Evolutionary conservation across 305 asterid species (phyloP).

Genomic region (Solanum chacoense): DNA sequence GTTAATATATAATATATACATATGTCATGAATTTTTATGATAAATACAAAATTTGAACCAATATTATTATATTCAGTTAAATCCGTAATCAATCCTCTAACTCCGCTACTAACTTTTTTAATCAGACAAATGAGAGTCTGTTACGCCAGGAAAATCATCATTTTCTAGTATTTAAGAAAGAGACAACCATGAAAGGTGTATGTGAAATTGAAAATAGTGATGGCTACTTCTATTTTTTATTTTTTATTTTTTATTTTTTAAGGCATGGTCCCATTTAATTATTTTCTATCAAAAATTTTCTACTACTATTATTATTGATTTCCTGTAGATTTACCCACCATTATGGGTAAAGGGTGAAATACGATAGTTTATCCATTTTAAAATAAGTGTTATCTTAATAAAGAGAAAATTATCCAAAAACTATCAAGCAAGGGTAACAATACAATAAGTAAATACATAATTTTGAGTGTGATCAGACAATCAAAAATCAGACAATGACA

Average conservation of each 20-base stretch:
- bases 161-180: background rate
- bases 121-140: conserved; percentile 23
- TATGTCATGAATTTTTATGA: background rate
- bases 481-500: too few relatives aligned
- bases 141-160: background rate
- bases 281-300: background rate
- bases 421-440: too few relatives aligned
- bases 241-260: background rate
- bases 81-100: background rate
- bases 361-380: too few relatives aligned
- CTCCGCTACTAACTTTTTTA: background rate
- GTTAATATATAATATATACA: background rate
- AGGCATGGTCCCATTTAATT: background rate
- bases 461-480: too few relatives aligned
- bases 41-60: background rate
- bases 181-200: conserved; percentile 4
- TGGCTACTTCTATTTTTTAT: background rate
- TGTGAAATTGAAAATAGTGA: background rate
- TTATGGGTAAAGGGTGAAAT: background rate
- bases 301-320: background rate
- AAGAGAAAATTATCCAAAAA: too few relatives aligned
- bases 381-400: too few relatives aligned
- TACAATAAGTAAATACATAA: too few relatives aligned
- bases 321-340: background rate
- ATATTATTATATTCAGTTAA: background rate